Percentiles rank a stretch among this genome's conserved stretches.
Conservation (phyloP, 768 basidiomycete species). For the Coprinopsis marcescibilis region DNA sequence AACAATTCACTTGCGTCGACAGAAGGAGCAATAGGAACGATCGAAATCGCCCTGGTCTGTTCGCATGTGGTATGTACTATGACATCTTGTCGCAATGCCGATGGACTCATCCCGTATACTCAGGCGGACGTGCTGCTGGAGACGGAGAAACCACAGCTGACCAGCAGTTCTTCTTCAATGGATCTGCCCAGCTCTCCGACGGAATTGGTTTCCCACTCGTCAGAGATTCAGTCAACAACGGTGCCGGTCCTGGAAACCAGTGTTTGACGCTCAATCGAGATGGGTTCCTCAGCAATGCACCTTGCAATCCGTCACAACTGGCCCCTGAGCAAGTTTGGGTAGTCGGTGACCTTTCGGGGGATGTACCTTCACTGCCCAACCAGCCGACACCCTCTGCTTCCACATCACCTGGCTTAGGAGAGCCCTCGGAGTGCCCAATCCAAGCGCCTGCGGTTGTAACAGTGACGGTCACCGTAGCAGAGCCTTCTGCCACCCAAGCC, state of each 20-base stretch:
- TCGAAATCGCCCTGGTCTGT: slow-evolving; percentile 22
- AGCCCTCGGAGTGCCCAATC: too few species aligned
- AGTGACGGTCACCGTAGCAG: not conserved
- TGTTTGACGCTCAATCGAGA: slow-evolving; percentile 20
- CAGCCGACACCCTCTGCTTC: not conserved
- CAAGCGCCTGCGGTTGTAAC: too few species aligned
- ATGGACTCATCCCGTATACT: not conserved
- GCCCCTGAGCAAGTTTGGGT: slow-evolving; percentile 24
- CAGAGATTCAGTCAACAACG: slow-evolving; percentile 17
- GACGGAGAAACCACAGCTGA: slow-evolving; percentile 23
- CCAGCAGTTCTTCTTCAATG: slow-evolving; percentile 23
- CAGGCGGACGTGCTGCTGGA: slow-evolving; percentile 23
- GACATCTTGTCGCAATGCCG: not conserved
- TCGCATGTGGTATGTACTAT: slow-evolving; percentile 19
- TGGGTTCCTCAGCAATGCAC: slow-evolving; percentile 22
- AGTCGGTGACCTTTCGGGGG: slow-evolving; percentile 8
- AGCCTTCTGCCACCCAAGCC: not conserved
- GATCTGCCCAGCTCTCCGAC: slow-evolving; percentile 14
- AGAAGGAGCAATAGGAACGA: slow-evolving; percentile 22
- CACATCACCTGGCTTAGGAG: not conserved
- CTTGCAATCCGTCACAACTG: slow-evolving; percentile 22
- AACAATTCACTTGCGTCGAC: slow-evolving; percentile 23
- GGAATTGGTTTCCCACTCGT: slow-evolving; percentile 15
- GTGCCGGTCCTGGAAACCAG: slow-evolving; percentile 20
- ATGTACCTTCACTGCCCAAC: not conserved